Base-by-base conservation (phyloP, 2,329 filamentous ascomycete genomes). In the Parastagonospora nodorum region DNA sequence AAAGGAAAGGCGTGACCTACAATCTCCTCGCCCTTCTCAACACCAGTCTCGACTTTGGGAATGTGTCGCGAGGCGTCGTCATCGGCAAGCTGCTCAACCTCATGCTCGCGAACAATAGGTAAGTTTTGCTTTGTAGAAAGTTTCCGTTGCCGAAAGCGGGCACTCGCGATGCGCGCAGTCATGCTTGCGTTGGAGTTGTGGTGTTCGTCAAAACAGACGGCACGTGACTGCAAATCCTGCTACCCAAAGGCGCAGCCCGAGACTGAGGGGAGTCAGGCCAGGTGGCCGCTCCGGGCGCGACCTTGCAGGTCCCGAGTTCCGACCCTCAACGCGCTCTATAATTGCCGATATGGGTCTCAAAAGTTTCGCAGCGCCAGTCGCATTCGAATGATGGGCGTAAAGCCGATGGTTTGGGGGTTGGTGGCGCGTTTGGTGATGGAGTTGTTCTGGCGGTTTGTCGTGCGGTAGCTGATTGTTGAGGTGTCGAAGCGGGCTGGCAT, bases 21-120 rank as follows among this genome's bases (percentile, higher is more conserved):
- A 80, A 93, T 93, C 85, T 97, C 92, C 78, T 99, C 94, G 60
- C 87, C 90, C 74, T 96, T 92, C 77, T 99, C 94, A 67, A 99
- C 94, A 77, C 94, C 94, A 62, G 92, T 97, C 73, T 94, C 92
- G 73, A 97, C 91, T 69, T 88, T 90, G 78, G 82, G 86, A 80
- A 84, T 90, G 73, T 88, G 88, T 64, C 88, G 89, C 73, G 93
- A 87, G 67, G 89, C 85, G 61, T 87, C 85, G 77, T 96, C 90
- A 75, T 97, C 96, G 76, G 92, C 85, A 69, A 82, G 84, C 71
- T 88, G 82, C 72, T 97, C 92, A 77, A 97, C 88, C 73, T 97
- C 90, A 75, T 91, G 84, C 78, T 97, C 93, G 74, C 89, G 86
- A 70, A 97, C 84, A 67, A 99, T 88, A 53, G 88, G 87, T 71